phyloP scores from a whole-genome alignment of 2,329 filamentous ascomycete species.

The Capronia americana region DNA sequence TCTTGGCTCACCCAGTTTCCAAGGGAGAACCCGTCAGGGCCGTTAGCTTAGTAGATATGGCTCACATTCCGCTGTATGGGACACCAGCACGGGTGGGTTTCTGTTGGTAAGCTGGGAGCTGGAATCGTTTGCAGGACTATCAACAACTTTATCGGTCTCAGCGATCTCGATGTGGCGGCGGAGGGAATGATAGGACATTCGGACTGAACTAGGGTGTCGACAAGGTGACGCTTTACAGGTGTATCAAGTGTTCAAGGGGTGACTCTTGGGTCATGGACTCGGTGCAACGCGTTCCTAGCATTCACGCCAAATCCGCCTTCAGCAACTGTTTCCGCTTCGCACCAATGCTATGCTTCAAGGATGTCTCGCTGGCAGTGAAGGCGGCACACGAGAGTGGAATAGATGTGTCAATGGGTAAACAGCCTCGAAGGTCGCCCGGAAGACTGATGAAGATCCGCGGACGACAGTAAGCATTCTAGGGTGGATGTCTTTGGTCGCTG shows the following conservation, averaged over 20 bases:
- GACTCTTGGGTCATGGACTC: constrained; percentile 20
- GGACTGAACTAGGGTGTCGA: constrained; percentile 21
- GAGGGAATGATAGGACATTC: constrained; percentile 24
- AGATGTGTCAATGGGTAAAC: constrained; percentile 16
- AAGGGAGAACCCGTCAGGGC: no score
- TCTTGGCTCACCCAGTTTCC: no score
- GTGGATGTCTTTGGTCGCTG: background rate
- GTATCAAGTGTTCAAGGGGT: constrained; percentile 24
- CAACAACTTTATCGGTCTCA: constrained; percentile 28
- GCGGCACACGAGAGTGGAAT: constrained; percentile 16
- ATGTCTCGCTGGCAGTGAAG: constrained; percentile 12
- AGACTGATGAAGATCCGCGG: constrained; percentile 17
- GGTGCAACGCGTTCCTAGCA: constrained; percentile 16
- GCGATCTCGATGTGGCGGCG: constrained; percentile 14
- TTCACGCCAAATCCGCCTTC: constrained; percentile 1
- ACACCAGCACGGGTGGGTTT: constrained; percentile 6
- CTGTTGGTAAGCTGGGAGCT: constrained; percentile 10
- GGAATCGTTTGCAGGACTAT: constrained; percentile 23
- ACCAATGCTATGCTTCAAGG: constrained; percentile 15
- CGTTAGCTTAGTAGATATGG: no score
- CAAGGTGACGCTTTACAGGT: constrained; percentile 15
- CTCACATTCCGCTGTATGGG: no score
- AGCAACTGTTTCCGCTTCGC: constrained; percentile 20
- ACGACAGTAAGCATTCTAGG: constrained; percentile 10
- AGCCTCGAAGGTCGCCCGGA: constrained; percentile 9